These are phyloP conservation scores for Ophiostoma ips DNA, from an alignment of 2,329 filamentous ascomycete species.

Conservation along the genomic window DNA sequence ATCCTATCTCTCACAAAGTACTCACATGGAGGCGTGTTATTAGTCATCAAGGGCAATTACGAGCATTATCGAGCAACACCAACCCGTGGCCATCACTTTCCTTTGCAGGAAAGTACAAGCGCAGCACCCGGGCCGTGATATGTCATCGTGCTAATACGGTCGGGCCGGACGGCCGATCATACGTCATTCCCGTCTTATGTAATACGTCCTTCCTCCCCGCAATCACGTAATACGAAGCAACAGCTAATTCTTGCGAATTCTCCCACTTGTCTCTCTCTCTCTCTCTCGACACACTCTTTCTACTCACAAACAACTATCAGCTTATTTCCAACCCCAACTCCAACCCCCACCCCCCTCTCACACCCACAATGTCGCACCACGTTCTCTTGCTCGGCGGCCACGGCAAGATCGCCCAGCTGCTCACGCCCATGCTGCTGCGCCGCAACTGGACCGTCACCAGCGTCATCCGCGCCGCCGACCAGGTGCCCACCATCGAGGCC, in stretches of 20 bases:
- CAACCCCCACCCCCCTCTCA: too few relatives aligned
- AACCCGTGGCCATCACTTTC: too few relatives aligned
- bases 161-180: neutral
- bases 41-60: too few relatives aligned
- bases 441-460: conserved; percentile 66
- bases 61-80: too few relatives aligned
- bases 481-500: conserved; percentile 48
- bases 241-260: too few relatives aligned
- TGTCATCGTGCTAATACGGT: too few relatives aligned
- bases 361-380: conserved; percentile 1
- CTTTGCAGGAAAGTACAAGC: too few relatives aligned
- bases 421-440: conserved; percentile 63
- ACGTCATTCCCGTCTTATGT: neutral
- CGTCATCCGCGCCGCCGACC: conserved; percentile 59
- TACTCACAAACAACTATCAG: neutral
- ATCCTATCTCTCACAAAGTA: too few relatives aligned
- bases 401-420: conserved; percentile 60
- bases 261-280: neutral
- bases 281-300: neutral
- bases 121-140: too few relatives aligned
- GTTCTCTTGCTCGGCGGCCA: conserved; percentile 68
- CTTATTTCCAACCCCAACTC: neutral
- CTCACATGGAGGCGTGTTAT: too few relatives aligned
- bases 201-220: neutral
- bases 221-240: neutral